Evolutionary conservation across 2,329 filamentous ascomycete species (phyloP).

Genomic region (Dactylellina sp.): DNA sequence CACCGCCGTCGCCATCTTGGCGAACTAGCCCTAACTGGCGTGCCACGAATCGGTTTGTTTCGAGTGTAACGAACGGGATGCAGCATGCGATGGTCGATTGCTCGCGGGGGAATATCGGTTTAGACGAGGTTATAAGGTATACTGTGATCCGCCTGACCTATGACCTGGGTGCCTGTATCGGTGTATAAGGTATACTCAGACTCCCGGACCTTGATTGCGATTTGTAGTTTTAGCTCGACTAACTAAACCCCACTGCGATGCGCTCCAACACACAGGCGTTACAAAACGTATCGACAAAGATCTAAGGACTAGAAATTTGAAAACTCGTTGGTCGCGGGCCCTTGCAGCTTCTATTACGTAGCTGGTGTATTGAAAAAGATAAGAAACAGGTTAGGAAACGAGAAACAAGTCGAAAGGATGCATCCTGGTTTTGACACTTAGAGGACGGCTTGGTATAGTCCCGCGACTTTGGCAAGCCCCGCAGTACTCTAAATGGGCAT

Average conservation of each 20-base stretch:
- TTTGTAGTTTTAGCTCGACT: too few species aligned
- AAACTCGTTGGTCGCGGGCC: slow-evolving; percentile 10
- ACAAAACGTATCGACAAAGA: slow-evolving; percentile 3
- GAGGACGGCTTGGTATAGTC: slow-evolving; percentile 10
- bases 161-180: too few species aligned
- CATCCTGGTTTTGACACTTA: slow-evolving; percentile 42
- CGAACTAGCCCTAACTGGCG: slow-evolving; percentile 31
- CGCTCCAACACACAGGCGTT: not conserved
- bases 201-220: not conserved
- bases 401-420: slow-evolving; percentile 41
- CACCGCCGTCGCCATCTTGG: slow-evolving; percentile 49
- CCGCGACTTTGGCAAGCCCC: slow-evolving; percentile 38
- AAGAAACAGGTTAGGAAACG: slow-evolving; percentile 33
- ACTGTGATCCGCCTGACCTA: not conserved
- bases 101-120: not conserved
- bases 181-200: not conserved
- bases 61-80: not conserved
- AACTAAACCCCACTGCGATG: too few species aligned
- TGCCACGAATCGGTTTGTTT: slow-evolving; percentile 22
- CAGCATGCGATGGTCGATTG: slow-evolving; percentile 7
- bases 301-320: slow-evolving; percentile 10
- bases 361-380: slow-evolving; percentile 1
- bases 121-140: not conserved
- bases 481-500: slow-evolving; percentile 19
- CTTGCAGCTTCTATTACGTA: slow-evolving; percentile 50